Evolutionary conservation across 345 rosid genomes (phyloP), one percentile per base, ranked within the genome.

Genomic region (Murraya koenigii): DNA sequence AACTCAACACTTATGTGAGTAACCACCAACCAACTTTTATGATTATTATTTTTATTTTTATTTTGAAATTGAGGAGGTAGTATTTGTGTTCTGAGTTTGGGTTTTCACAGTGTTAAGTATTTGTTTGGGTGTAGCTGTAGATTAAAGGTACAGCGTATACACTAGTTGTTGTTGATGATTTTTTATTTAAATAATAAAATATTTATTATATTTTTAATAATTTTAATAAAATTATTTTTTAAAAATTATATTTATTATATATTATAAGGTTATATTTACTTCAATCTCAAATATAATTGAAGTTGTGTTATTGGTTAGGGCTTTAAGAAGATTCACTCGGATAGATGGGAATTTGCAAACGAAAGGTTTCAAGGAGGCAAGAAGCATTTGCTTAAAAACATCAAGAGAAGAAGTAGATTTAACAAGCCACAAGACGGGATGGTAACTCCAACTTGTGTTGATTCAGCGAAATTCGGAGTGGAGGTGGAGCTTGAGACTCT

Each of bases 1-100:
- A 91, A 78, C 90, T 91, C 80, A 89, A 89, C 81, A 87, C 93
- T 56, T 91, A 88, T 64, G 95, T 89, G 66, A 89, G 93, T 78
- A 77, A 1, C 75, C 56, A 1, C 75, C 56, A 5, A 52, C 56
- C 56, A 52, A 17, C 22, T 52, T 19, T 52, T 15, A 14, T 49
- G 5, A 6, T 52, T 17, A 3, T 49, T 49, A 49, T 49, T 49
- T 3, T 49, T 49, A 14, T 4, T 14, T 52, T 44, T 0, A 44
- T 44, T 44, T 44, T 44, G 49, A 13, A 13, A 13, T 44, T 4
- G 49, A 44, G 49, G 49, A 13, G 49, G 49, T 44, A 13, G 22
- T 17, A 52, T 52, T 52, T 52, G 22, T 17, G 22, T 15, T 17
- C 1, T 17, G 22, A 7, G 56, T 52, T 52, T 19, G 7, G 22